Base-by-base conservation (phyloP, 768 basidiomycete species). In the Epithele typhae region DNA sequence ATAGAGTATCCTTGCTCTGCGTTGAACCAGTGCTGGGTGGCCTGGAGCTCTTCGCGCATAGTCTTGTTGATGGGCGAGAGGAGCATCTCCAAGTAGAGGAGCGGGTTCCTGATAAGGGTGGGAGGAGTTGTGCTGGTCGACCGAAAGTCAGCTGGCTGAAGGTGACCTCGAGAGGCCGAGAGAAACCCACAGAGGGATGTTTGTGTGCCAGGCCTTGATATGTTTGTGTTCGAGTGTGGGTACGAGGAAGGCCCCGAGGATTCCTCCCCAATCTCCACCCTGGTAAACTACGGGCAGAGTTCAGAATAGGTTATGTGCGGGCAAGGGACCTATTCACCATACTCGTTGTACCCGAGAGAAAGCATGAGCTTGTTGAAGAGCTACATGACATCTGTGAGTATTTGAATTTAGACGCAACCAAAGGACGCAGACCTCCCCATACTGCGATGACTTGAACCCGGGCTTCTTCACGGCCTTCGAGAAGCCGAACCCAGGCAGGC, bases 401-500 rank as follows among this genome's bases (percentile, higher is more conserved):
- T 30, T 14, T 14, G 27, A 30, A 30, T n/a, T n/a, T n/a, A n/a
- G 27, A 7, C 27, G 7, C 27, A 14, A 30, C 14, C 27, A 30
- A 14, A 30, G 14, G 27, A 14, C 14, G 7, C 49, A n/a, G 30
- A 75, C 81, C 64, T 83, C 79, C 2, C 79, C 80, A 44, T 75
- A 79, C 40, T 82, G 79, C n/a, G 57, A 47, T 0, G 64, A 23
- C 4, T 51, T 55, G 52, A 84, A 84, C 0, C 79, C 79, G 49
- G 68, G 68, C 56, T 74, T 74, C 36, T 59, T 74, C 0, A 78
- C 74, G 0, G 73, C 77, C 33, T 79, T 71, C 0, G 82, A 82
- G 60, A 82, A 84, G 0, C 80, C 81, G 58, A 64, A 84, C 0
- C 78, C 79, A 14, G 81, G 83, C 11, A 84, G 54, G 53, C 81